A percentile compares a stretch with the other conserved stretches of the same genome.
Evolutionary conservation across 116 monocot species (phyloP).

Genomic region (Cymodocea nodosa): DNA sequence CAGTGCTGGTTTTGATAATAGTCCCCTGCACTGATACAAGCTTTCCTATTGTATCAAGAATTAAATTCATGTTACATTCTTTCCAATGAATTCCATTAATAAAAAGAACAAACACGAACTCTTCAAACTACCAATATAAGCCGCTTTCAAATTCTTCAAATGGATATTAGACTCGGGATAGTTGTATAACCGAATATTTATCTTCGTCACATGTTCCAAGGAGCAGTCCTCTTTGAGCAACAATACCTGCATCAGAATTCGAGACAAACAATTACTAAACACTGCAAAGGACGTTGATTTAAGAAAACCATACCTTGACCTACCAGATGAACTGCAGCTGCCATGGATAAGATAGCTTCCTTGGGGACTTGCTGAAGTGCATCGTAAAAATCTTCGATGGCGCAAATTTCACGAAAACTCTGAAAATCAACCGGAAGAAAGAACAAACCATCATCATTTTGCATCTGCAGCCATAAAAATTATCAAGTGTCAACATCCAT

Average conservation of each 20-base stretch:
- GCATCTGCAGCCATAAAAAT: slow-evolving; percentile 31
- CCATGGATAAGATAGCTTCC: slow-evolving; percentile 82
- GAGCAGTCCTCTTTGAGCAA: slow-evolving; percentile 19
- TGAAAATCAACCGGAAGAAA: slow-evolving; percentile 62
- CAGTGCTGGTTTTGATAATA: slow-evolving; percentile 81
- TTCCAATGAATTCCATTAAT: background rate
- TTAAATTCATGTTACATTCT: background rate
- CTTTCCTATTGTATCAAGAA: slow-evolving; percentile 35
- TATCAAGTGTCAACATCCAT: background rate
- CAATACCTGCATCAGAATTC: slow-evolving; percentile 21
- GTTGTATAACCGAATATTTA: slow-evolving; percentile 75
- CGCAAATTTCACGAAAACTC: slow-evolving; percentile 39
- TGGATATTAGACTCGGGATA: slow-evolving; percentile 53
- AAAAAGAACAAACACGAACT: background rate
- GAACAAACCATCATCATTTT: slow-evolving; percentile 44
- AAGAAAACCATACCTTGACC: background rate
- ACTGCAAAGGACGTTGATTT: slow-evolving; percentile 6
- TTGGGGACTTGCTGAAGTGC: slow-evolving; percentile 48
- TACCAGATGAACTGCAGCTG: slow-evolving; percentile 73
- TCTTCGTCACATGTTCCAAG: slow-evolving; percentile 43
- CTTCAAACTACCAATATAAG: slow-evolving; percentile 60
- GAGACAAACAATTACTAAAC: slow-evolving; percentile 4
- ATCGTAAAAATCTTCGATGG: slow-evolving; percentile 36
- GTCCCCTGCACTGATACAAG: slow-evolving; percentile 83
- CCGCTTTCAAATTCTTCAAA: slow-evolving; percentile 87